A percentile compares a stretch with the other conserved stretches of the same genome.
Conservation (phyloP, 176 grass and related monocot species). For the Oryza australiensis region DNA sequence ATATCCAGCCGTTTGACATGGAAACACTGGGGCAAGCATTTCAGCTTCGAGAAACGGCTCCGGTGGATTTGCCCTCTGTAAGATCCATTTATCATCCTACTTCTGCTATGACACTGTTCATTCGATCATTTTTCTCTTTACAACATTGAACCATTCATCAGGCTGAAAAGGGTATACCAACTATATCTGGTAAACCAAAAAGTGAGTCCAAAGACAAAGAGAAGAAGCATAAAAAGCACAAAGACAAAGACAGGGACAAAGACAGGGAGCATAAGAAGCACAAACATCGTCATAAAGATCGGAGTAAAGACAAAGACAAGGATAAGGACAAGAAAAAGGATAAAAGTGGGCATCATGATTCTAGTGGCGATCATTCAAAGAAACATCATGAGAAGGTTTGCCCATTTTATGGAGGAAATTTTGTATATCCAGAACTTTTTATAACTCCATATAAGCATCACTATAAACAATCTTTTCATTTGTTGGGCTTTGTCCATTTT, state of each 20-base stretch:
- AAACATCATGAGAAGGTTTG: slow-evolving; percentile 88
- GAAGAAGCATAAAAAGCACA: slow-evolving; percentile 95
- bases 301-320: slow-evolving; percentile 77
- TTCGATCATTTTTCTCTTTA: slow-evolving; percentile 21
- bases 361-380: slow-evolving; percentile 68
- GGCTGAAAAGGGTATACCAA: slow-evolving; percentile 84
- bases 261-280: slow-evolving; percentile 99
- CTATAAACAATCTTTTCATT: slow-evolving; percentile 16
- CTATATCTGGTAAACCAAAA: slow-evolving; percentile 77
- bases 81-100: slow-evolving; percentile 39
- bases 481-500: slow-evolving; percentile 2
- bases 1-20: slow-evolving; percentile 76
- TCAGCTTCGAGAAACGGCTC: slow-evolving; percentile 82
- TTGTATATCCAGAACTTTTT: background rate
- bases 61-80: slow-evolving; percentile 89
- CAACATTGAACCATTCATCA: slow-evolving; percentile 29
- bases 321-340: slow-evolving; percentile 89
- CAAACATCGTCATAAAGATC: slow-evolving; percentile 93
- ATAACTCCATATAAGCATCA: background rate
- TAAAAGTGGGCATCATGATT: slow-evolving; percentile 90
- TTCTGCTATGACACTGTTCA: background rate
- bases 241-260: slow-evolving; percentile 83
- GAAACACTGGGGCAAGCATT: slow-evolving; percentile 80
- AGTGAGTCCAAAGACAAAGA: slow-evolving; percentile 87
- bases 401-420: slow-evolving; percentile 13